These are phyloP conservation scores for Datisca glomerata DNA, from an alignment of 306 rosid genomes.

Conservation along the genomic window DNA sequence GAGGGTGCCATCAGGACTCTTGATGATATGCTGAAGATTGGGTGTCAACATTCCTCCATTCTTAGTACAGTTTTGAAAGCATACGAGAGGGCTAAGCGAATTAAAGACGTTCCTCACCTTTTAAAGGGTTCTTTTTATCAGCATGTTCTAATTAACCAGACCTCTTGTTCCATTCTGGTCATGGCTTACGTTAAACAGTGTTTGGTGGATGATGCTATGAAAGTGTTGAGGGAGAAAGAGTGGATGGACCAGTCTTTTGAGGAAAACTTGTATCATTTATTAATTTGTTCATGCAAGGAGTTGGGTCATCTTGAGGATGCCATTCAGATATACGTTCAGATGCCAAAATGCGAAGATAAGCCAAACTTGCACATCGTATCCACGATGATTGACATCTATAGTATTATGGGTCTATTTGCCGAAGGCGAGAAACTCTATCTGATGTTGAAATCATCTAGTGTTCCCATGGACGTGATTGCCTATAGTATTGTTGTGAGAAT, in stretches of 20 bases:
- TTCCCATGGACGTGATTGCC: slow-evolving; percentile 64
- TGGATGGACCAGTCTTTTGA: slow-evolving; percentile 66
- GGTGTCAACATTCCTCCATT: slow-evolving; percentile 60
- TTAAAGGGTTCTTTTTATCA: slow-evolving; percentile 46
- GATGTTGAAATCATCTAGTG: slow-evolving; percentile 42
- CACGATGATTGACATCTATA: slow-evolving; percentile 79
- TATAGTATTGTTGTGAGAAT: slow-evolving; percentile 63
- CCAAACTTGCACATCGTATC: slow-evolving; percentile 68
- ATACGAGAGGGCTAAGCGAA: slow-evolving; percentile 58
- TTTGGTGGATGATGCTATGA: slow-evolving; percentile 56
- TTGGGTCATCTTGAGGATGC: slow-evolving; percentile 58
- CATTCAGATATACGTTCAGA: slow-evolving; percentile 38
- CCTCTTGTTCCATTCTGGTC: slow-evolving; percentile 67
- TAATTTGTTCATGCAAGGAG: slow-evolving; percentile 85
- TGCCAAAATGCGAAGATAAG: slow-evolving; percentile 28
- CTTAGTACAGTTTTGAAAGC: slow-evolving; percentile 57
- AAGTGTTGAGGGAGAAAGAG: slow-evolving; percentile 46
- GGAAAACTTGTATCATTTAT: slow-evolving; percentile 70
- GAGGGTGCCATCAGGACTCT: slow-evolving; percentile 47
- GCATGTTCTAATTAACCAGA: slow-evolving; percentile 59
- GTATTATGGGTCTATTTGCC: slow-evolving; percentile 41
- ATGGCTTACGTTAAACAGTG: slow-evolving; percentile 73
- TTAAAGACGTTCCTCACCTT: slow-evolving; percentile 47
- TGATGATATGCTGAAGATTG: slow-evolving; percentile 57
- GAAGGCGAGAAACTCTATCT: slow-evolving; percentile 60